These are phyloP conservation scores for Exophiala spinifera DNA, from an alignment of 2,329 filamentous ascomycete genomes.

Conservation along the genomic window DNA sequence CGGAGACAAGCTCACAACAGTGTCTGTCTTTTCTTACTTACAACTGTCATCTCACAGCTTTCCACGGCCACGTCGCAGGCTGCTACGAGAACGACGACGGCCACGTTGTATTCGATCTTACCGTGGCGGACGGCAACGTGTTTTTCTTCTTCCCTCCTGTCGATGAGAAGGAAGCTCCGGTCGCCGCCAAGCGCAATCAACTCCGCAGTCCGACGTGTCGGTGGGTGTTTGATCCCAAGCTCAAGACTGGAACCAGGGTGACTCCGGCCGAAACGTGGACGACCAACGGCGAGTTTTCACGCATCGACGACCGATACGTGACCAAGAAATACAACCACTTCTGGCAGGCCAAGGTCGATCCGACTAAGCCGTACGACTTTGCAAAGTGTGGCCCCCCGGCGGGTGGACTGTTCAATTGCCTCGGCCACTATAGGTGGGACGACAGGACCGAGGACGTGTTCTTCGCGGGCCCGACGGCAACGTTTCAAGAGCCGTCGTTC, in stretches of 20 bases:
- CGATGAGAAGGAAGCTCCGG: slow-evolving; percentile 18
- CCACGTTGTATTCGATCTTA: slow-evolving; percentile 45
- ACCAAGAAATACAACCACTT: slow-evolving; percentile 47
- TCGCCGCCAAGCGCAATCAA: slow-evolving; percentile 26
- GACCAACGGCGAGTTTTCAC: slow-evolving; percentile 33
- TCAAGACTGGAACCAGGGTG: slow-evolving; percentile 37
- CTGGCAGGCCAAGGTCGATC: slow-evolving; percentile 42
- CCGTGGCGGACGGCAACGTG: slow-evolving; percentile 29
- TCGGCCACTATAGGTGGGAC: slow-evolving; percentile 28
- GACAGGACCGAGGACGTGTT: slow-evolving; percentile 28
- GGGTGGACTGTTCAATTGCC: slow-evolving; percentile 26
- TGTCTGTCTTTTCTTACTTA: neutral
- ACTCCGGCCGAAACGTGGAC: slow-evolving; percentile 37
- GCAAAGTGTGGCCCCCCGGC: slow-evolving; percentile 30
- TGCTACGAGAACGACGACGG: slow-evolving; percentile 50
- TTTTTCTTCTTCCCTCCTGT: slow-evolving; percentile 35
- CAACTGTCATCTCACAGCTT: slow-evolving; percentile 30
- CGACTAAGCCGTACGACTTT: slow-evolving; percentile 31
- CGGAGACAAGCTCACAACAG: too few relatives aligned
- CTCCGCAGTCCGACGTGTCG: slow-evolving; percentile 30
- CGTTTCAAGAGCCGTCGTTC: slow-evolving; percentile 35
- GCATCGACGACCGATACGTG: slow-evolving; percentile 35
- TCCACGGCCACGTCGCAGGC: slow-evolving; percentile 49
- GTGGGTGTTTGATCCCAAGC: slow-evolving; percentile 34
- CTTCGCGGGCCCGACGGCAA: slow-evolving; percentile 31